Evolutionary conservation across 176 grass and related monocot species (phyloP).

Genomic region (Bolboschoenus planiculmis): DNA sequence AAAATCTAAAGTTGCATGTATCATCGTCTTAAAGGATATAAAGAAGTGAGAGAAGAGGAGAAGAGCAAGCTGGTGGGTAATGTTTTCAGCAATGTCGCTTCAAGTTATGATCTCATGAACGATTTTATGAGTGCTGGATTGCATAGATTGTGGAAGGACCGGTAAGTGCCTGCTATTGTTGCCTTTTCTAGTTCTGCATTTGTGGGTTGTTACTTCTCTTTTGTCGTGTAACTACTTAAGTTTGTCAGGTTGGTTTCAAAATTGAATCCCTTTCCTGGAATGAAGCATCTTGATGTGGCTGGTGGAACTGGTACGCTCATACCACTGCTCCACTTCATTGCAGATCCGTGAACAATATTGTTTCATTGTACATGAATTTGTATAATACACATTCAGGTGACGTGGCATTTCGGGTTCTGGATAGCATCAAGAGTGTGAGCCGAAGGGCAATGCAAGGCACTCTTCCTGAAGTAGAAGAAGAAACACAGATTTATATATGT

Average conservation of each 20-base stretch:
- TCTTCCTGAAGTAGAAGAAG: constrained; percentile 54
- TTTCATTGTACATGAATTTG: not conserved
- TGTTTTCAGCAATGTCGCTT: constrained; percentile 82
- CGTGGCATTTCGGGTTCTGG: constrained; percentile 74
- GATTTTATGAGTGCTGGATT: constrained; percentile 81
- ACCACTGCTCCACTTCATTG: not conserved
- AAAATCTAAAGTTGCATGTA: not conserved
- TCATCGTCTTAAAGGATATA: constrained; percentile 45
- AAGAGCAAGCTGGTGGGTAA: constrained; percentile 86
- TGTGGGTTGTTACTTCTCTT: not conserved
- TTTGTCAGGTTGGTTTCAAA: constrained; percentile 56
- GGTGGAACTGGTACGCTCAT: constrained; percentile 72
- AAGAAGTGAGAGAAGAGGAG: constrained; percentile 69
- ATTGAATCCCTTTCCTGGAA: constrained; percentile 77
- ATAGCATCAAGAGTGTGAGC: constrained; percentile 63
- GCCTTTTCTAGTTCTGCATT: not conserved
- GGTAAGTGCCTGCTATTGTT: constrained; percentile 21
- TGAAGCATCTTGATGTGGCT: constrained; percentile 94
- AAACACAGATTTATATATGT: constrained; percentile 78
- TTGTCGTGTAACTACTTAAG: not conserved
- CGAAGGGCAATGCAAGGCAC: constrained; percentile 45
- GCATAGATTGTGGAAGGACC: constrained; percentile 92
- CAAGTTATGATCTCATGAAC: constrained; percentile 94
- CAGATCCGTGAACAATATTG: not conserved
- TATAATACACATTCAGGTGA: constrained; percentile 46